Base-by-base conservation (phyloP, 306 rosid species). In the Fagus sylvatica region DNA sequence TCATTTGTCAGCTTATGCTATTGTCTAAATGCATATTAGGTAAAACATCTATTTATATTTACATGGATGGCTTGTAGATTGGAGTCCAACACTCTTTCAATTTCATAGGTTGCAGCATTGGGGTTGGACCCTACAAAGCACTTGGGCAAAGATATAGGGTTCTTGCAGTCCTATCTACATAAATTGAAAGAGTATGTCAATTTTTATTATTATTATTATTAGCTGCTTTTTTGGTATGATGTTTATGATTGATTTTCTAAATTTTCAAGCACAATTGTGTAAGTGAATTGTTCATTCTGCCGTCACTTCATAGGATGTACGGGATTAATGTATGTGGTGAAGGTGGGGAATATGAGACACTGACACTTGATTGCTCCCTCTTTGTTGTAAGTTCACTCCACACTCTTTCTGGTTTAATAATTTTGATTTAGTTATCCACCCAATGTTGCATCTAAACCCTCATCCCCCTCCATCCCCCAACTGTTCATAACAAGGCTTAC, bases 261-360 rank as follows among this genome's bases (percentile, higher is more conserved):
- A 69, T 64, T 53, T 80, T 9, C 15, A 53, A 66, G 72, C 59
- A 48, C 53, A 36, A 66, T 15, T 46, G 10, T 57, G 41, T n/a
- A 67, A 28, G 5, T 73, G 68, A 43, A 19, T 43, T 60, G 41
- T 65, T 73, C 34, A 73, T 30, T 62, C 57, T 62, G 5, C 22
- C 12, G 16, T 15, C 74, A 60, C 42, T 70, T 75, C 79, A 74
- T 89, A 94, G 98, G 82, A 75, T 88, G 81, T 94, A 89, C 79
- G 98, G 97, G 81, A 88, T 89, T 73, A 94, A 92, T 80, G 97
- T 92, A 33, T 94, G 98, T 9, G 98, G 98, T 40, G 98, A 94
- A 90, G 98, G 97, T 85, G 97, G 98, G 65, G 98, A 94, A 81
- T 94, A 92, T 87, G 98, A 94, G 81, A 90, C 98, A 2, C 84